Percentiles rank a stretch among this genome's conserved stretches.
These are phyloP conservation scores for Miscanthus sacchariflorus DNA, from an alignment of 202 grass and related monocot species.

Conservation along the genomic window DNA sequence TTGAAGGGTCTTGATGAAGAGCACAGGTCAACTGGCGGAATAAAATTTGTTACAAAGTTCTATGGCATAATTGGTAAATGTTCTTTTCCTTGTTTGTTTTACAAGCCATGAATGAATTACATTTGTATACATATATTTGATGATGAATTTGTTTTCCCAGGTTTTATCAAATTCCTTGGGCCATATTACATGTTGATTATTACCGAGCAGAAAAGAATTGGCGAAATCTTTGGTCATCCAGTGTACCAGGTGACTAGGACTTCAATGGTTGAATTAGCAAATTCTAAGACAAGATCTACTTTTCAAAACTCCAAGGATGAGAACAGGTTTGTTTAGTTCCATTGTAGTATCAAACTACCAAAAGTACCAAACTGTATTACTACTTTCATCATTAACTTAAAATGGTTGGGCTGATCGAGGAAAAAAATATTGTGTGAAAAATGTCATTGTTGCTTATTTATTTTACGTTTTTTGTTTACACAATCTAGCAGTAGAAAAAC, in stretches of 20 bases:
- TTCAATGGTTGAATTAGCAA: constrained; percentile 70
- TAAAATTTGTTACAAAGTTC: constrained; percentile 89
- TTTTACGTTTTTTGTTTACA: background rate
- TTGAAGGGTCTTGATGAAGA: constrained; percentile 68
- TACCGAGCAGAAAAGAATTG: constrained; percentile 80
- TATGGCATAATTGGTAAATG: constrained; percentile 87
- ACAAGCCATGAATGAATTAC: background rate
- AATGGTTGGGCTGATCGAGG: background rate
- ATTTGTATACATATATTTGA: constrained; percentile 33
- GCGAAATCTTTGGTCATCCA: constrained; percentile 83
- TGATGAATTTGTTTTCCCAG: constrained; percentile 42
- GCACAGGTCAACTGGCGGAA: constrained; percentile 67
- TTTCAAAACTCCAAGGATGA: constrained; percentile 66
- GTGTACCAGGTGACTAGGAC: constrained; percentile 81
- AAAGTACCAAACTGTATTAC: constrained; percentile 11
- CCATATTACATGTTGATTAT: constrained; percentile 97
- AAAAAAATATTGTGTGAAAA: background rate
- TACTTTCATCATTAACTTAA: constrained; percentile 30
- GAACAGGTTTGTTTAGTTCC: constrained; percentile 58
- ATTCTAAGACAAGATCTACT: constrained; percentile 55
- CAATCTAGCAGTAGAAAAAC: background rate
- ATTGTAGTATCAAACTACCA: constrained; percentile 9
- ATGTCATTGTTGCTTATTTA: background rate
- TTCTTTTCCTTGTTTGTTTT: constrained; percentile 5
- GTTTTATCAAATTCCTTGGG: constrained; percentile 90